A percentile compares a stretch with the other conserved stretches of the same genome.
Evolutionary conservation across 495 filamentous ascomycete species (phyloP).

Genomic region (Aspergillus coremiiformis): DNA sequence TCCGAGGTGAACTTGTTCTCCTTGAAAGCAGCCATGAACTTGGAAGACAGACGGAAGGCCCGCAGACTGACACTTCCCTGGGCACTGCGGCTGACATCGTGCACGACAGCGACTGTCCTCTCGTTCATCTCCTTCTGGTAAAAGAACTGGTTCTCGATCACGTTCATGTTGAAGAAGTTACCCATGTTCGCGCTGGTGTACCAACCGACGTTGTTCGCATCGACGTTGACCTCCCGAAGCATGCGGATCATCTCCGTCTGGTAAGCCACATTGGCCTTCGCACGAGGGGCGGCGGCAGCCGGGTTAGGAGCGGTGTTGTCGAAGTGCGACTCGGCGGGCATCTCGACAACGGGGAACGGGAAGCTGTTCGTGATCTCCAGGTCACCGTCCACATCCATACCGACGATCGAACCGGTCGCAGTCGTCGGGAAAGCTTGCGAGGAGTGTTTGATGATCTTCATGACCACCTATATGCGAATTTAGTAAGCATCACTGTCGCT

Average conservation of each 20-base stretch:
- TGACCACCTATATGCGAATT: conserved; percentile 59
- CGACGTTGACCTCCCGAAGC: conserved; percentile 93
- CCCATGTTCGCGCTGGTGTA: conserved; percentile 98
- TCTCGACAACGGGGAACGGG: conserved; percentile 82
- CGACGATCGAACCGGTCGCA: conserved; percentile 83
- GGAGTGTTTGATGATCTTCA: conserved; percentile 95
- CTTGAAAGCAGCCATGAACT: conserved; percentile 89
- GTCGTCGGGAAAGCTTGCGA: conserved; percentile 79
- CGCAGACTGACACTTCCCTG: conserved; percentile 85
- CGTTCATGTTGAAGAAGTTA: conserved; percentile 90
- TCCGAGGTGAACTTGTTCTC: conserved; percentile 96
- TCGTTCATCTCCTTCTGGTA: conserved; percentile 94
- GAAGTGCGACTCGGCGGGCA: conserved; percentile 69
- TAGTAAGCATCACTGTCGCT: not conserved
- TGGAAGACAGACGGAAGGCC: conserved; percentile 80
- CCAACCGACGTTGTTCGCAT: conserved; percentile 97
- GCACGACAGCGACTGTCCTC: conserved; percentile 84
- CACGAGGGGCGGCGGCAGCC: conserved; percentile 81
- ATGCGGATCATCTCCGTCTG: conserved; percentile 97
- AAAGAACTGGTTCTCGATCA: conserved; percentile 96
- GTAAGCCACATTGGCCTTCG: conserved; percentile 82
- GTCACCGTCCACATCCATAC: conserved; percentile 78
- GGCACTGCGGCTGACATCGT: conserved; percentile 88
- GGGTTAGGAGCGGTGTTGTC: conserved; percentile 66
- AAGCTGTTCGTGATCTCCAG: conserved; percentile 94